These are phyloP conservation scores for Hanseniaspora nectarophila DNA, from an alignment of 805 yeast species.

Conservation along the genomic window DNA sequence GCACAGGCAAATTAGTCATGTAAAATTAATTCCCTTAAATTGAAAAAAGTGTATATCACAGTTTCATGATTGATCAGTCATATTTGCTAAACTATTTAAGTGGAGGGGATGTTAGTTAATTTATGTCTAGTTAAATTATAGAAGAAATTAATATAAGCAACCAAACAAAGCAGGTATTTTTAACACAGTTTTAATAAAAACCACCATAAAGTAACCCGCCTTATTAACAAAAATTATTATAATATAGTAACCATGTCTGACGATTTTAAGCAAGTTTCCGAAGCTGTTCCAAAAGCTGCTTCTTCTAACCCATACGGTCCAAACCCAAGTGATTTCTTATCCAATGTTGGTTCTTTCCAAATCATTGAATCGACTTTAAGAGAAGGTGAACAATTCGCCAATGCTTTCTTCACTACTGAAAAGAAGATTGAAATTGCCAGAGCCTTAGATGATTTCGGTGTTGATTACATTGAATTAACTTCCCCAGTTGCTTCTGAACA, in stretches of 20 bases:
- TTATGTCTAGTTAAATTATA: too few species aligned
- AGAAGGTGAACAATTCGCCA: slow-evolving; percentile 98
- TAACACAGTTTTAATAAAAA: neutral
- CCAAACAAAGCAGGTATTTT: neutral
- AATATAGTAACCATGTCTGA: slow-evolving; percentile 1
- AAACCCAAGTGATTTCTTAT: slow-evolving; percentile 81
- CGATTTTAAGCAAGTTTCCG: slow-evolving; percentile 36
- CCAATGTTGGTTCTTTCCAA: slow-evolving; percentile 81
- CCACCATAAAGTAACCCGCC: neutral
- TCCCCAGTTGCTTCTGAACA: slow-evolving; percentile 98
- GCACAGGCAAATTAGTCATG: slow-evolving; percentile 2
- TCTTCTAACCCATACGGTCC: slow-evolving; percentile 81
- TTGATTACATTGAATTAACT: slow-evolving; percentile 92
- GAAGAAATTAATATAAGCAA: too few species aligned
- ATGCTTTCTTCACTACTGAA: slow-evolving; percentile 87
- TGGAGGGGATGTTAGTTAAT: too few species aligned
- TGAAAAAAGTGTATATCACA: too few species aligned
- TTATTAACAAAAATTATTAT: neutral
- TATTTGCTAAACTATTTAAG: too few species aligned
- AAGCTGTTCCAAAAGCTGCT: slow-evolving; percentile 26
- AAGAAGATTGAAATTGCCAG: slow-evolving; percentile 94
- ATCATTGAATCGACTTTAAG: slow-evolving; percentile 89
- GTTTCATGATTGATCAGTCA: too few species aligned
- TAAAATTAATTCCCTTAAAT: neutral
- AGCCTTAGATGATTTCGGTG: slow-evolving; percentile 95